A percentile compares a stretch with the other conserved stretches of the same genome.
Conservation (phyloP, 2,329 filamentous ascomycete species). For the Nemania bipapillata region DNA sequence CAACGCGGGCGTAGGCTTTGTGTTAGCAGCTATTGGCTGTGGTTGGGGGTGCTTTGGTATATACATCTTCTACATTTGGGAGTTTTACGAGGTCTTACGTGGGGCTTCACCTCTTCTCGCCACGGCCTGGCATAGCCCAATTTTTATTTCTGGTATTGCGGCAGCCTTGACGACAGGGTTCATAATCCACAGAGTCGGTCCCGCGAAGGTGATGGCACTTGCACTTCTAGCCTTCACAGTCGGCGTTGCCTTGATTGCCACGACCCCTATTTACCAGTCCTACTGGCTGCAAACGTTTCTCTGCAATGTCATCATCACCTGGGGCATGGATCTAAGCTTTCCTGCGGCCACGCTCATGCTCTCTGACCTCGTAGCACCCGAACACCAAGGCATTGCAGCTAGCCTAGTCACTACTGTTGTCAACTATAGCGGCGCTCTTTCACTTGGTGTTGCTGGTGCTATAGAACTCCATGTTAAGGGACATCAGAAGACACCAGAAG, state of each 20-base stretch:
- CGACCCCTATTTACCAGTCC: constrained; percentile 59
- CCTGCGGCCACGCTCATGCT: constrained; percentile 65
- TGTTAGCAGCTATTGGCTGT: constrained; percentile 61
- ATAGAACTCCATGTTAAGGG: constrained; percentile 44
- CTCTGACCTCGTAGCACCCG: constrained; percentile 54
- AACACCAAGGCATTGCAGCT: constrained; percentile 53
- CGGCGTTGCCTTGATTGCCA: constrained; percentile 49
- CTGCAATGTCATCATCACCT: constrained; percentile 60
- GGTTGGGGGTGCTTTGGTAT: constrained; percentile 61
- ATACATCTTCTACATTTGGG: constrained; percentile 58
- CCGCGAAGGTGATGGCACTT: constrained; percentile 49
- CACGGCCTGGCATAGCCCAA: constrained; percentile 54
- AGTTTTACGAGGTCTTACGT: constrained; percentile 56
- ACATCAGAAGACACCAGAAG: constrained; percentile 36
- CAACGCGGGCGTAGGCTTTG: constrained; percentile 60
- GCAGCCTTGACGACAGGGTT: constrained; percentile 49
- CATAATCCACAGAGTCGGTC: constrained; percentile 49
- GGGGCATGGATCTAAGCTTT: constrained; percentile 67
- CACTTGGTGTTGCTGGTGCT: constrained; percentile 66
- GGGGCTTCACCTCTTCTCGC: constrained; percentile 54
- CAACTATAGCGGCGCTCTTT: constrained; percentile 67
- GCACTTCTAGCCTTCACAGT: constrained; percentile 50
- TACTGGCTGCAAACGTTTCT: constrained; percentile 68
- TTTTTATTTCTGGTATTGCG: constrained; percentile 53
- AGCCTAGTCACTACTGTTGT: constrained; percentile 66